Percentiles rank a stretch among this genome's conserved stretches.
Evolutionary conservation across 176 grass and related monocot species (phyloP).

Genomic region (Alopecurus myosuroides): DNA sequence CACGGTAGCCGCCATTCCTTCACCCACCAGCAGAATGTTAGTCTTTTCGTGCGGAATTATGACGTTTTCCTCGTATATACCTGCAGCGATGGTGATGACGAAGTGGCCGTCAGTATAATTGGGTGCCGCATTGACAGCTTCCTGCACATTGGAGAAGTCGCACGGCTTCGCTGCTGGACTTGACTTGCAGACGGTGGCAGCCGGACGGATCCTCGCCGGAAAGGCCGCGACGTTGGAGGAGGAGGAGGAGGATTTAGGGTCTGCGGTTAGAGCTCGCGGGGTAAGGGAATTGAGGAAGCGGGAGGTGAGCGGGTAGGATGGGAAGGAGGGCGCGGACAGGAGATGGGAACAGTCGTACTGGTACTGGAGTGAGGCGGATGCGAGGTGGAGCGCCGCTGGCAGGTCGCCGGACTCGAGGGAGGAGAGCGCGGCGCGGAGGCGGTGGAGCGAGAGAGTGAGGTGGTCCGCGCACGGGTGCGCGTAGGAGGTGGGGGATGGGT

Average conservation of each 20-base stretch:
- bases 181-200: conserved; percentile 53
- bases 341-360: conserved; percentile 71
- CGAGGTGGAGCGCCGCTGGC: conserved; percentile 48
- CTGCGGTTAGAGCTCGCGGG: not conserved
- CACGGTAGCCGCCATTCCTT: conserved; percentile 54
- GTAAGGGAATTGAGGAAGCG: conserved; percentile 40
- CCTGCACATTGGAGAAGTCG: conserved; percentile 40
- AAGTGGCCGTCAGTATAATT: conserved; percentile 28
- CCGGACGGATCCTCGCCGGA: conserved; percentile 21
- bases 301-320: conserved; percentile 23
- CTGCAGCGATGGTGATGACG: conserved; percentile 42
- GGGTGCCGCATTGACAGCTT: conserved; percentile 44
- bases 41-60: conserved; percentile 54
- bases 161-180: conserved; percentile 17
- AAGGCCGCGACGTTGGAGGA: not conserved
- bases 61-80: conserved; percentile 64
- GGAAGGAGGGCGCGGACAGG: conserved; percentile 35
- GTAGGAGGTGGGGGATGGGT: conserved; percentile 35
- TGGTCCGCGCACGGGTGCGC: conserved; percentile 24
- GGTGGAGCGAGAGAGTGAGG: conserved; percentile 41
- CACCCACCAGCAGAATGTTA: conserved; percentile 54
- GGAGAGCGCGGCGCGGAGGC: conserved; percentile 31
- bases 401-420: conserved; percentile 36
- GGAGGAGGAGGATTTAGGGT: not conserved
- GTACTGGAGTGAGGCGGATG: conserved; percentile 56